These are phyloP conservation scores for Chromera velia DNA, from an alignment of 73 alveolate species.

Conservation along the genomic window DNA sequence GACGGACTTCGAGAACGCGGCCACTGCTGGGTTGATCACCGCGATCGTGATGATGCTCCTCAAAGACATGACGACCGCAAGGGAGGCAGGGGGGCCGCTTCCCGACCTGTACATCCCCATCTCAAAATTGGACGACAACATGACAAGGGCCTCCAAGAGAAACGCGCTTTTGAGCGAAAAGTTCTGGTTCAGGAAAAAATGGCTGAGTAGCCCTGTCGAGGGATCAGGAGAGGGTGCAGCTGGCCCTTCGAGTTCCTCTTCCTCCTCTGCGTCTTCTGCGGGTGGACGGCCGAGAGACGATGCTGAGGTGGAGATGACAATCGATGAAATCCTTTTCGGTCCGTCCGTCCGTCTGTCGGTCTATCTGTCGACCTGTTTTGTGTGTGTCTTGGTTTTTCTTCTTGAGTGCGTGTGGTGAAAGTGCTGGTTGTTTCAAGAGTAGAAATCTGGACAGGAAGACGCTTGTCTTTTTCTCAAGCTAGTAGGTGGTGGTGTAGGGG, in stretches of 20 bases:
- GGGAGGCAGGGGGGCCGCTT: conserved; percentile 13
- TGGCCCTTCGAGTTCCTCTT: too few species aligned
- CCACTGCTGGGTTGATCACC: conserved; percentile 45
- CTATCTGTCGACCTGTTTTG: neutral
- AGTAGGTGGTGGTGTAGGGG: too few species aligned
- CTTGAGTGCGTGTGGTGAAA: neutral
- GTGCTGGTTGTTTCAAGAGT: too few species aligned
- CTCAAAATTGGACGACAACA: conserved; percentile 41
- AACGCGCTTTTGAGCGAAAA: neutral
- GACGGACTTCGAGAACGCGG: conserved; percentile 84
- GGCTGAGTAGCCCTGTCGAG: too few species aligned
- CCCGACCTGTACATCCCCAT: conserved; percentile 48
- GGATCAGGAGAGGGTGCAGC: too few species aligned
- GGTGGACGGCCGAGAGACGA: too few species aligned
- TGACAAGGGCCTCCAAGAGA: neutral
- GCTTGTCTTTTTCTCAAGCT: too few species aligned
- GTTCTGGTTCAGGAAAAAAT: neutral
- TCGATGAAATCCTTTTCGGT: neutral
- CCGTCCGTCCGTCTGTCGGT: neutral
- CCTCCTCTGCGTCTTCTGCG: too few species aligned
- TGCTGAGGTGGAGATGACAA: neutral
- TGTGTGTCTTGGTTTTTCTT: neutral
- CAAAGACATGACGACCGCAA: conserved; percentile 1
- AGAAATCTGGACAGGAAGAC: too few species aligned
- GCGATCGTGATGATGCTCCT: conserved; percentile 20